These are phyloP conservation scores for Penicillium verhagenii DNA, from an alignment of 495 filamentous ascomycete genomes.

Conservation along the genomic window DNA sequence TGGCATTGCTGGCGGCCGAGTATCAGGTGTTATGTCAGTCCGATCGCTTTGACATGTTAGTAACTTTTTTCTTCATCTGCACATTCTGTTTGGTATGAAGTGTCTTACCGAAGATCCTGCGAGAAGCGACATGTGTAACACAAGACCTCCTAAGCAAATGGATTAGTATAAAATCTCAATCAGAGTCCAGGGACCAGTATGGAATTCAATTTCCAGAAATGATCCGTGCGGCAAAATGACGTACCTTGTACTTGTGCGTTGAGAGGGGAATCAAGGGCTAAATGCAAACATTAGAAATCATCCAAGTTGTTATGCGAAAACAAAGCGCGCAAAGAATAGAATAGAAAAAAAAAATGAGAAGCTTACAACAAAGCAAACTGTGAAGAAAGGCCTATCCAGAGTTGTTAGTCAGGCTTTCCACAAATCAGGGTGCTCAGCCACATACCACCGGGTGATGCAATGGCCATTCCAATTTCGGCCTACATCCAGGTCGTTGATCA, in stretches of 20 bases:
- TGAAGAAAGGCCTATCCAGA: constrained; percentile 49
- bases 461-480: constrained; percentile 53
- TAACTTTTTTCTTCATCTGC: background rate
- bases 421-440: background rate
- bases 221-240: background rate
- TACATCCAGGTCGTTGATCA: constrained; percentile 13
- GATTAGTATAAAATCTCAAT: constrained; percentile 15
- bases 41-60: constrained; percentile 32
- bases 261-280: constrained; percentile 51
- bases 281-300: background rate
- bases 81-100: background rate
- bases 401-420: constrained; percentile 14
- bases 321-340: background rate
- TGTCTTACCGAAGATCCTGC: constrained; percentile 50
- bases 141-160: constrained; percentile 42
- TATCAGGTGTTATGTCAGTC: constrained; percentile 47
- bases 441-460: constrained; percentile 53
- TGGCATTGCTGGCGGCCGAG: constrained; percentile 33
- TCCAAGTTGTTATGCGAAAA: background rate
- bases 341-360: background rate
- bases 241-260: constrained; percentile 51
- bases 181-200: background rate
- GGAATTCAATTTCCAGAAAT: background rate
- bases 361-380: constrained; percentile 54
- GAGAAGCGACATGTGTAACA: constrained; percentile 54